Evolutionary conservation across 2,329 filamentous ascomycete species (phyloP).

Genomic region (Tolypocladium tropicale): DNA sequence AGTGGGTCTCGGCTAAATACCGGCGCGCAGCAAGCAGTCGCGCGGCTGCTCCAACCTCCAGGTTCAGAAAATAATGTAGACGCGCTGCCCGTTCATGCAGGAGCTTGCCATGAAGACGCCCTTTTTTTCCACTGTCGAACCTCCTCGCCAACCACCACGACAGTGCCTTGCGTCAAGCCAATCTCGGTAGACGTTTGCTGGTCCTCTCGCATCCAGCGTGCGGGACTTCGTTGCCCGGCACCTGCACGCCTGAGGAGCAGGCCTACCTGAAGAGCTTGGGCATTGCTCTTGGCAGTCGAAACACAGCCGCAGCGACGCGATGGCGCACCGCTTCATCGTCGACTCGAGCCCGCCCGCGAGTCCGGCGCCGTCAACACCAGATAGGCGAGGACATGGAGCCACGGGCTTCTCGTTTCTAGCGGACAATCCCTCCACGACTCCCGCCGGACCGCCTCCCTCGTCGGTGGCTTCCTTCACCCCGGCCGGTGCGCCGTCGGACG

Average conservation of each 20-base stretch:
- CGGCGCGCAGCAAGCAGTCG: background rate
- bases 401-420: slow-evolving; percentile 28
- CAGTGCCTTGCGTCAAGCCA: background rate
- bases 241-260: background rate
- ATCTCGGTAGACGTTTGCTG: background rate
- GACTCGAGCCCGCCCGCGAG: slow-evolving; percentile 31
- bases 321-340: slow-evolving; percentile 32
- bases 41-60: background rate
- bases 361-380: slow-evolving; percentile 39
- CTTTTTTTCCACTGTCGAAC: background rate
- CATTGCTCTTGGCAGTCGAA: background rate
- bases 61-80: slow-evolving; percentile 10
- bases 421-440: slow-evolving; percentile 41
- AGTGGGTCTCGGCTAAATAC: slow-evolving; percentile 4
- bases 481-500: slow-evolving; percentile 43
- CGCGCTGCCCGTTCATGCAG: slow-evolving; percentile 4
- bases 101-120: background rate
- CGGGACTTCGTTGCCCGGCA: background rate
- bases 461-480: slow-evolving; percentile 46
- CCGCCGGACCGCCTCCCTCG: slow-evolving; percentile 41
- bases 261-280: background rate
- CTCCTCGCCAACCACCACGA: background rate
- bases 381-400: slow-evolving; percentile 23
- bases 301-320: slow-evolving; percentile 11
- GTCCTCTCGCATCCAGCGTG: background rate